Evolutionary conservation across 345 rosid genomes (phyloP).

Genomic region (Garcia nutans): DNA sequence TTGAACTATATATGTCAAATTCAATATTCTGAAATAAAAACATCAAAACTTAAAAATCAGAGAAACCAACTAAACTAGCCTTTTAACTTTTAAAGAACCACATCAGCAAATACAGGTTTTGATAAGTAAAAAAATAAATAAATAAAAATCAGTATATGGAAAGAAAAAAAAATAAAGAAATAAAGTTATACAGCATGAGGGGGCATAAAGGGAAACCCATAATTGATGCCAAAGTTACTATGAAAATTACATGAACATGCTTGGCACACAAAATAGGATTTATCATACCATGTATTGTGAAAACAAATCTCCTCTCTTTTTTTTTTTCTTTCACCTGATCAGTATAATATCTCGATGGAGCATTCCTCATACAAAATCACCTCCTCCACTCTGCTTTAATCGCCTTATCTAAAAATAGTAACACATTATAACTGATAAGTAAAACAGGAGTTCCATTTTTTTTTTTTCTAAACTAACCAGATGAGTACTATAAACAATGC

Average conservation of each 20-base stretch:
- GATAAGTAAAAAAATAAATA: too few relatives aligned
- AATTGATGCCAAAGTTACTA: background rate
- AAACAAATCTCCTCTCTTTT: background rate
- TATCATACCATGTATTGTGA: background rate
- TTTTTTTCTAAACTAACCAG: background rate
- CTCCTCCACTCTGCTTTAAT: conserved; percentile 76
- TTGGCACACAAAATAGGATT: background rate
- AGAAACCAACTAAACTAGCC: background rate
- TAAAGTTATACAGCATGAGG: background rate
- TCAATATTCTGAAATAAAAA: background rate
- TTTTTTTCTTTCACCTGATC: background rate
- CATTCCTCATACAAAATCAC: conserved; percentile 37
- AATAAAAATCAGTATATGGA: too few relatives aligned
- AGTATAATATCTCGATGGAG: background rate
- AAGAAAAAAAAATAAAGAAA: background rate
- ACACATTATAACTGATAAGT: conserved; percentile 9
- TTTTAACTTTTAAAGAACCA: background rate
- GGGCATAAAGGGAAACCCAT: background rate
- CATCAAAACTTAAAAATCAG: background rate
- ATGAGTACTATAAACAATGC: background rate
- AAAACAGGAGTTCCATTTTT: conserved; percentile 2
- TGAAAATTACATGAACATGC: background rate
- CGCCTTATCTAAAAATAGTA: conserved; percentile 51
- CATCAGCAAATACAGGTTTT: background rate
- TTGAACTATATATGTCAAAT: background rate